Percentiles rank a stretch among this genome's conserved stretches.
These are phyloP conservation scores for Lactarius psammicola DNA, from an alignment of 768 basidiomycete genomes.

Conservation along the genomic window DNA sequence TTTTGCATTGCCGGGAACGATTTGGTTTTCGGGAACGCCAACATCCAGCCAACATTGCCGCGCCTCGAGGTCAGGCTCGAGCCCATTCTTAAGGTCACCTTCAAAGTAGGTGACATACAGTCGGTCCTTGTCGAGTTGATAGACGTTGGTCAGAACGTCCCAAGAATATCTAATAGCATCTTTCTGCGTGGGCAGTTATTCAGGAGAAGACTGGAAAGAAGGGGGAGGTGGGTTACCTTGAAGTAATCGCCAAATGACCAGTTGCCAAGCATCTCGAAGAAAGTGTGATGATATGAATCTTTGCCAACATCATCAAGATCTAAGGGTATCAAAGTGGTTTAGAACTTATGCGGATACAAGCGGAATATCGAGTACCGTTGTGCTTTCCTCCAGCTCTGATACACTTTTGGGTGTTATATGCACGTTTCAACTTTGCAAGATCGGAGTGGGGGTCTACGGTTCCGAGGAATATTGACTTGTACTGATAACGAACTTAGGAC, in stretches of 20 bases:
- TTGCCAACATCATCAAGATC: constrained; percentile 99
- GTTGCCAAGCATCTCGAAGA: constrained; percentile 99
- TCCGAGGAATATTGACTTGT: constrained; percentile 96
- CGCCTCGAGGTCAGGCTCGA: constrained; percentile 88
- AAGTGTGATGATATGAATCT: constrained; percentile 96
- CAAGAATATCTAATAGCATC: constrained; percentile 93
- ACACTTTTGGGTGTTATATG: constrained; percentile 96
- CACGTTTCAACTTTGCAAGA: constrained; percentile 85
- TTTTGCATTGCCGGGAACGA: constrained; percentile 91
- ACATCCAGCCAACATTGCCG: constrained; percentile 84
- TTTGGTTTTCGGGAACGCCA: constrained; percentile 85
- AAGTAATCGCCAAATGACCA: constrained; percentile 99
- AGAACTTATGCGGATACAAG: constrained; percentile 11
- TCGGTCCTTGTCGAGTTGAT: constrained; percentile 82
- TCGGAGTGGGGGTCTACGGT: constrained; percentile 95
- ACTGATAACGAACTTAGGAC: constrained; percentile 47
- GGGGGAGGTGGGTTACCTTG: constrained; percentile 56
- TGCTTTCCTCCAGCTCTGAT: constrained; percentile 99
- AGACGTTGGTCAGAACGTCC: constrained; percentile 90
- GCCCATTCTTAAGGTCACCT: constrained; percentile 79
- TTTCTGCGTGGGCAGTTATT: constrained; percentile 50
- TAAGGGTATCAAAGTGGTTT: constrained; percentile 34
- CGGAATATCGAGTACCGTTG: constrained; percentile 59
- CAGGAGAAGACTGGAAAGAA: constrained; percentile 1
- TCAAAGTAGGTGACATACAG: constrained; percentile 98